Evolutionary conservation across 768 basidiomycete genomes (phyloP).

Genomic region (Leucocoprinus leucothites): DNA sequence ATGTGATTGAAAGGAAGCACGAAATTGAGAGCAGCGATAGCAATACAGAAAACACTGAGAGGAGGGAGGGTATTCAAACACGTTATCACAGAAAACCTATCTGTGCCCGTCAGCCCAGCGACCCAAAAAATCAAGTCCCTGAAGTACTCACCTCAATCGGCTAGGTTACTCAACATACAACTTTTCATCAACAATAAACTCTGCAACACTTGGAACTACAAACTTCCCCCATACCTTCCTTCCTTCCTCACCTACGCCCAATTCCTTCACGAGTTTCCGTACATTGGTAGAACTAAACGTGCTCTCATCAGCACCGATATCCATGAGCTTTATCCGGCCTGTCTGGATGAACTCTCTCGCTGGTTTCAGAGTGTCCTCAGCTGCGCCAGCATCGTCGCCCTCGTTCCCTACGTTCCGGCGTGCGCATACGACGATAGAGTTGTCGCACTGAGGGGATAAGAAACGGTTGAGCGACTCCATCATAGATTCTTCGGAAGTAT

Average conservation of each 20-base stretch:
- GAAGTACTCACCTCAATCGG: too few relatives aligned
- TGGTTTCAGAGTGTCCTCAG: conserved; percentile 21
- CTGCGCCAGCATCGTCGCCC: neutral
- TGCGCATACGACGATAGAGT: conserved; percentile 66
- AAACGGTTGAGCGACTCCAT: conserved; percentile 49
- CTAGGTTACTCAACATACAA: conserved; percentile 51
- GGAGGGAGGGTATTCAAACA: too few relatives aligned
- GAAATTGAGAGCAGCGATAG: too few relatives aligned
- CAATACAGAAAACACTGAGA: too few relatives aligned
- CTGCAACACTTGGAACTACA: conserved; percentile 42
- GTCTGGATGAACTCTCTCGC: conserved; percentile 49
- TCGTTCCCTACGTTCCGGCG: conserved; percentile 30
- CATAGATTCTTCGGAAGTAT: conserved; percentile 57
- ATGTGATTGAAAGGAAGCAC: too few relatives aligned
- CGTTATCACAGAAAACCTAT: too few relatives aligned
- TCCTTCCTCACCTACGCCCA: conserved; percentile 18
- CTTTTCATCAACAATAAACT: conserved; percentile 46
- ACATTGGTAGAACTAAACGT: conserved; percentile 71
- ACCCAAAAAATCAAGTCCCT: too few relatives aligned
- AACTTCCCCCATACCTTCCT: conserved; percentile 41
- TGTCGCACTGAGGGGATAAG: conserved; percentile 51
- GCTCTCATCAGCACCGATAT: conserved; percentile 55
- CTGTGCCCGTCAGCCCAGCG: too few relatives aligned
- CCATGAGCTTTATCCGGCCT: conserved; percentile 54
- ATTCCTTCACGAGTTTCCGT: conserved; percentile 37